phyloP scores from a whole-genome alignment of 208 protist genomes.

The Porcisia deanei region DNA sequence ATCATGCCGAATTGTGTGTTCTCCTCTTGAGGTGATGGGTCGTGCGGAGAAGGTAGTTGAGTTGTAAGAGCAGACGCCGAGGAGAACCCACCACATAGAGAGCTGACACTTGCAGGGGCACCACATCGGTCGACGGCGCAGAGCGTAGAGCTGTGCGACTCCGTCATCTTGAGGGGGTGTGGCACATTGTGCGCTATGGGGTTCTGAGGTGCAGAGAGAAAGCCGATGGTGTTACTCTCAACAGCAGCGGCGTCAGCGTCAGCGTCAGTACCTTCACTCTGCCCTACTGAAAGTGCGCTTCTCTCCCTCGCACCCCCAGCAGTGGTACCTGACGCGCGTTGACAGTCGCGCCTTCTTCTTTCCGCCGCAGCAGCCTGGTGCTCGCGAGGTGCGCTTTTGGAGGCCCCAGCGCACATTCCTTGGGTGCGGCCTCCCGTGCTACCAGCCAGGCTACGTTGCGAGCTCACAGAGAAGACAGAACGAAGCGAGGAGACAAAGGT shows the following conservation, averaged over 20 bases:
- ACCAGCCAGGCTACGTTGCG: constrained; percentile 5
- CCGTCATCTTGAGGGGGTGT: neutral
- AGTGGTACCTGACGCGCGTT: neutral
- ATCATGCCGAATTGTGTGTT: neutral
- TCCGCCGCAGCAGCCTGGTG: neutral
- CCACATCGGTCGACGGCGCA: neutral
- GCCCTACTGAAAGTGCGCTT: too few species aligned
- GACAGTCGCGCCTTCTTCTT: neutral
- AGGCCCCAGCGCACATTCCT: neutral
- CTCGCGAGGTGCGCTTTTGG: neutral
- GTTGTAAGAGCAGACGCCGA: neutral
- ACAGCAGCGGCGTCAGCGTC: neutral
- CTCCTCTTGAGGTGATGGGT: neutral
- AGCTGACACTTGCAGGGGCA: neutral
- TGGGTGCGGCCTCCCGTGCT: constrained; percentile 3
- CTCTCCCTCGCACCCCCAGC: neutral
- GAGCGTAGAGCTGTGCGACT: constrained; percentile 5
- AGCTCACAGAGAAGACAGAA: constrained; percentile 27
- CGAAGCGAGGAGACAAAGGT: constrained; percentile 57
- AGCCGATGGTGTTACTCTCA: neutral
- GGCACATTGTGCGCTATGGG: neutral
- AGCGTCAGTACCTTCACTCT: neutral
- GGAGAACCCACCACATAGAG: neutral
- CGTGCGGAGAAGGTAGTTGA: neutral
- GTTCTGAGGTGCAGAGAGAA: neutral